These are phyloP conservation scores for Aspergillus sojae DNA, from an alignment of 2,329 filamentous ascomycete species.

Conservation along the genomic window DNA sequence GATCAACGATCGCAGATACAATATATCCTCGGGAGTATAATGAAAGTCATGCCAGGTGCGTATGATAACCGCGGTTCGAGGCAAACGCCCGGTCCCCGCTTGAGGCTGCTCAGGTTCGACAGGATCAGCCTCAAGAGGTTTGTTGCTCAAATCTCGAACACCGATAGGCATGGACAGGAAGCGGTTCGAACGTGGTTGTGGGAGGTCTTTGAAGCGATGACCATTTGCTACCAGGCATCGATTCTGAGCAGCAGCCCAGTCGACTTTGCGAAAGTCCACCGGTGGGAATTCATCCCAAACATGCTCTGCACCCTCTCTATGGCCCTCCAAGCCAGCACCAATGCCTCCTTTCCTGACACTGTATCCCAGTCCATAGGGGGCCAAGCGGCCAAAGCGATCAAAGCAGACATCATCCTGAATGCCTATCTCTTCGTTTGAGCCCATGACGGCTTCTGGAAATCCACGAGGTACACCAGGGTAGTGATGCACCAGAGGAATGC, in stretches of 20 bases:
- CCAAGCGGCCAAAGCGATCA: conserved; percentile 84
- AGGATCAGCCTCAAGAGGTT: conserved; percentile 15
- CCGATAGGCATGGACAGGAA: conserved; percentile 40
- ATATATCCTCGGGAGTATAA: conserved; percentile 75
- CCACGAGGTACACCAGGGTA: conserved; percentile 79
- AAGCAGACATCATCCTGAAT: conserved; percentile 88
- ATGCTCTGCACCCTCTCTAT: conserved; percentile 75
- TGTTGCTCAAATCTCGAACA: conserved; percentile 22
- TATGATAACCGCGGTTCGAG: conserved; percentile 74
- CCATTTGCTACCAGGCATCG: conserved; percentile 73
- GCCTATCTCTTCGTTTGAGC: conserved; percentile 81
- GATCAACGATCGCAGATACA: conserved; percentile 81
- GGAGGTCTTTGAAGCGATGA: conserved; percentile 62
- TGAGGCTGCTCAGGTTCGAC: conserved; percentile 24
- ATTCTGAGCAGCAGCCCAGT: conserved; percentile 78
- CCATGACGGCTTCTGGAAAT: conserved; percentile 81
- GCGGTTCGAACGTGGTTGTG: conserved; percentile 38
- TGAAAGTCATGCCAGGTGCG: conserved; percentile 78
- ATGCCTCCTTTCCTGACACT: conserved; percentile 75
- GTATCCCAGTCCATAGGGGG: conserved; percentile 89
- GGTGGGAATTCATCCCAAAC: conserved; percentile 73
- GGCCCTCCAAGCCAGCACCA: conserved; percentile 82
- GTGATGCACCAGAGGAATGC: conserved; percentile 69
- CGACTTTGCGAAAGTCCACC: conserved; percentile 74
- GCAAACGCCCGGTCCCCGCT: conserved; percentile 32